These are phyloP conservation scores for Epithele typhae DNA, from an alignment of 768 basidiomycete species.

Conservation along the genomic window DNA sequence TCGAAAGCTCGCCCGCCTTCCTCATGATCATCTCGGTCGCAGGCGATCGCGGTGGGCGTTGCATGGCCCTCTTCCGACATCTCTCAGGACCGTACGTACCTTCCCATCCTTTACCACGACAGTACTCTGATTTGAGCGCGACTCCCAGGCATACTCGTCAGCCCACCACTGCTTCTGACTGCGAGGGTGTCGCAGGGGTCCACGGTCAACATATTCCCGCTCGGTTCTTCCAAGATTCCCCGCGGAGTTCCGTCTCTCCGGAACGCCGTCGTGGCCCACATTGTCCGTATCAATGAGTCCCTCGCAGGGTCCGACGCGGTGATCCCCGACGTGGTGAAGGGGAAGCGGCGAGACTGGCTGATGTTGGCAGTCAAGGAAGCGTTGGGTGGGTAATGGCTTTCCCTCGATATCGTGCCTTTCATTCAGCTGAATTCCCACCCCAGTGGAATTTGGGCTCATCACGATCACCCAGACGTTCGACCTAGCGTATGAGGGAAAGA, in stretches of 20 bases:
- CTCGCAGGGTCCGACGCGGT: neutral
- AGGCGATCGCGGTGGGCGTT: constrained; percentile 66
- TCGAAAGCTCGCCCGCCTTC: constrained; percentile 1
- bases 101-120: constrained; percentile 1
- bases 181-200: constrained; percentile 49
- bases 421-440: constrained; percentile 22
- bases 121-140: constrained; percentile 4
- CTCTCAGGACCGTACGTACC: constrained; percentile 50
- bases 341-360: constrained; percentile 62
- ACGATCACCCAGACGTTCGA: constrained; percentile 57
- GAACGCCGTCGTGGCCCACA: constrained; percentile 45
- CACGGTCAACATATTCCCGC: constrained; percentile 43
- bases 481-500: constrained; percentile 56
- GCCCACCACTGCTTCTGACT: constrained; percentile 57
- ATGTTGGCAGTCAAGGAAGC: constrained; percentile 58
- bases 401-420: neutral
- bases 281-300: constrained; percentile 48
- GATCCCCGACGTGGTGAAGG: constrained; percentile 18
- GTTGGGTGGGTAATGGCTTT: constrained; percentile 53
- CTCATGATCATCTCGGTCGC: constrained; percentile 1
- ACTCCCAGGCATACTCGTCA: constrained; percentile 47
- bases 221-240: constrained; percentile 28
- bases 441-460: constrained; percentile 73
- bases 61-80: constrained; percentile 74
- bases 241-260: constrained; percentile 48